These are phyloP conservation scores for Naganishia albida DNA, from an alignment of 1,284 basidiomycete species.

Conservation along the genomic window DNA sequence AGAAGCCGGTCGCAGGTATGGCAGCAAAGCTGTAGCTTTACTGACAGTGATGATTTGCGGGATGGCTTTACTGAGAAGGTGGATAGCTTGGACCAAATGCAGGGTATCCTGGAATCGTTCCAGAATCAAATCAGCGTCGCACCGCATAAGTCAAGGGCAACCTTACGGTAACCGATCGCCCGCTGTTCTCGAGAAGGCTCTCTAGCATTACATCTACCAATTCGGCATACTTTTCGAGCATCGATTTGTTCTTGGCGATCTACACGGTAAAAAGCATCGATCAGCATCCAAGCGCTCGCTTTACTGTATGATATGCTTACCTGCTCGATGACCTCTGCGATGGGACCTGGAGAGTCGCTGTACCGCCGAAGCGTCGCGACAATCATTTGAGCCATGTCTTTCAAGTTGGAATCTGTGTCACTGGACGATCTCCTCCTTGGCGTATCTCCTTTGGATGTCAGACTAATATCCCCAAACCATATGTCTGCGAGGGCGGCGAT, in stretches of 20 bases:
- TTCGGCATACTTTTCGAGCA: slow-evolving; percentile 25
- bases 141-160: background rate
- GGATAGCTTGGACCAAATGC: slow-evolving; percentile 69
- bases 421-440: slow-evolving; percentile 4
- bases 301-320: background rate
- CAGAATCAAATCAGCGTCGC: no score
- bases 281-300: background rate
- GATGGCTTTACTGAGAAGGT: slow-evolving; percentile 75
- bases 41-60: slow-evolving; percentile 75
- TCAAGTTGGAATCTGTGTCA: slow-evolving; percentile 17
- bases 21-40: slow-evolving; percentile 77
- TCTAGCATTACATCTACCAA: slow-evolving; percentile 23
- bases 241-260: slow-evolving; percentile 20
- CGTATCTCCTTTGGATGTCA: background rate
- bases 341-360: slow-evolving; percentile 14
- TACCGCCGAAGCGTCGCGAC: slow-evolving; percentile 23
- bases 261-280: background rate
- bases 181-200: slow-evolving; percentile 22
- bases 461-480: slow-evolving; percentile 63
- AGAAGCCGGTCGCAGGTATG: slow-evolving; percentile 74
- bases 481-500: slow-evolving; percentile 83
- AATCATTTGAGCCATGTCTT: slow-evolving; percentile 19
- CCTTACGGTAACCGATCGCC: slow-evolving; percentile 17
- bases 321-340: slow-evolving; percentile 26
- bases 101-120: slow-evolving; percentile 59